These are phyloP conservation scores for Thelephora terrestris DNA, from an alignment of 1,284 basidiomycete genomes.

Conservation along the genomic window DNA sequence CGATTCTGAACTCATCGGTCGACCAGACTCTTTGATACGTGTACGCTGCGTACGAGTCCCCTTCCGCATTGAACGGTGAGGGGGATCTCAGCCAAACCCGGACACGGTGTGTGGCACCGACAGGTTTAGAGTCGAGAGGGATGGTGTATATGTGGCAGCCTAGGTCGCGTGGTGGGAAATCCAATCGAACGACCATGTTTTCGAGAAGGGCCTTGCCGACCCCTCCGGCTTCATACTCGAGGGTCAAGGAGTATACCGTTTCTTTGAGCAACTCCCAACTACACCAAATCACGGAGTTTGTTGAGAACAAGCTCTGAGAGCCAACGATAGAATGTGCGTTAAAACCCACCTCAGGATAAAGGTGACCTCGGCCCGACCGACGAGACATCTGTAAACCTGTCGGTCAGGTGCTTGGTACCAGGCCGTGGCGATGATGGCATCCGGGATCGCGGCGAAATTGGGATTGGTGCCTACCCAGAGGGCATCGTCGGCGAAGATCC, in stretches of 20 bases:
- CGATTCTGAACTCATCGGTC: not conserved
- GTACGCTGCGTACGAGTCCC: not conserved
- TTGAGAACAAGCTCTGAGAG: not conserved
- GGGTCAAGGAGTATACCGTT: constrained; percentile 35
- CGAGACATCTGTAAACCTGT: constrained; percentile 38
- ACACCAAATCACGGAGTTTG: not conserved
- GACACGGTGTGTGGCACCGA: constrained; percentile 24
- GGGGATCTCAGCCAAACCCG: not conserved
- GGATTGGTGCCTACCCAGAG: constrained; percentile 51
- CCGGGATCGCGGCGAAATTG: constrained; percentile 42
- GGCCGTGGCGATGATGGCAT: constrained; percentile 41
- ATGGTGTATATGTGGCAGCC: constrained; percentile 48
- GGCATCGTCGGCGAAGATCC: constrained; percentile 47
- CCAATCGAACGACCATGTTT: constrained; percentile 31
- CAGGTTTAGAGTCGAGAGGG: constrained; percentile 39
- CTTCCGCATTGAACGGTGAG: not conserved
- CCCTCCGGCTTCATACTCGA: constrained; percentile 51
- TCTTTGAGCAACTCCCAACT: constrained; percentile 14
- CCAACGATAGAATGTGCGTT: not conserved
- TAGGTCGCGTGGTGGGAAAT: constrained; percentile 36
- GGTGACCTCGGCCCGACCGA: constrained; percentile 41
- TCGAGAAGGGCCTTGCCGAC: constrained; percentile 41
- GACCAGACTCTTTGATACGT: not conserved
- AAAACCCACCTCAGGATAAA: constrained; percentile 37
- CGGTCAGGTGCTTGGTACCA: constrained; percentile 29